These are phyloP conservation scores for Monosporascus sp. DNA, from an alignment of 2,329 filamentous ascomycete genomes.

Conservation along the genomic window DNA sequence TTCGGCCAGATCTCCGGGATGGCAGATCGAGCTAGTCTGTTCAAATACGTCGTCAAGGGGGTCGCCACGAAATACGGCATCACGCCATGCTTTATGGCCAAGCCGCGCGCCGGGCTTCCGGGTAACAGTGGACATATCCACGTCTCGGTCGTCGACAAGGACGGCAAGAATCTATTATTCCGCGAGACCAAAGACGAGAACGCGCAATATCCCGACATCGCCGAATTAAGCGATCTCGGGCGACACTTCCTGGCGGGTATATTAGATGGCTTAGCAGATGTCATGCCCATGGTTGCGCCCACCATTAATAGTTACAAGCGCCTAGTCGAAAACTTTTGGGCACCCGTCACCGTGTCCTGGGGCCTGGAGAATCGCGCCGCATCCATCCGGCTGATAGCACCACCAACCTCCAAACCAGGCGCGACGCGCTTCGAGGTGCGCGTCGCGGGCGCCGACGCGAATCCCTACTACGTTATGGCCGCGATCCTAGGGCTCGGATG, in stretches of 20 bases:
- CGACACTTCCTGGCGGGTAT: constrained; percentile 90
- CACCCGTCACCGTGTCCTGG: constrained; percentile 95
- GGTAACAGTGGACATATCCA: constrained; percentile 97
- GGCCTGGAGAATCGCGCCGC: constrained; percentile 92
- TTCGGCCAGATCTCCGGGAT: constrained; percentile 83
- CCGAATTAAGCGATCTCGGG: constrained; percentile 78
- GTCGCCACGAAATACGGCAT: constrained; percentile 83
- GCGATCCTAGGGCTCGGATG: constrained; percentile 85
- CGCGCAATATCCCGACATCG: constrained; percentile 69
- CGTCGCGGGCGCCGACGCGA: constrained; percentile 89
- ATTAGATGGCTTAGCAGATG: constrained; percentile 80
- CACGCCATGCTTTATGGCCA: constrained; percentile 98
- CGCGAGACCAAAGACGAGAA: constrained; percentile 67
- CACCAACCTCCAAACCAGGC: constrained; percentile 76
- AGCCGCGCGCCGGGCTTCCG: constrained; percentile 82
- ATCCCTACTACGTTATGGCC: constrained; percentile 80
- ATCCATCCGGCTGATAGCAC: constrained; percentile 82
- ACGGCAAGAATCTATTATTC: constrained; percentile 80
- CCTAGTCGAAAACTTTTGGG: constrained; percentile 98
- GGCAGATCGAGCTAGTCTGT: constrained; percentile 86
- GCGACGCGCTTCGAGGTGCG: constrained; percentile 91
- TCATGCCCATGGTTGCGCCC: constrained; percentile 93
- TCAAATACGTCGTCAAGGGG: constrained; percentile 93
- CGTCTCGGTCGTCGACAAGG: constrained; percentile 74
- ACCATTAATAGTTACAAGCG: constrained; percentile 98